Evolutionary conservation across 1,284 basidiomycete species (phyloP), one percentile per base, ranked within the genome.

Genomic region (Rhodotorula sp.): DNA sequence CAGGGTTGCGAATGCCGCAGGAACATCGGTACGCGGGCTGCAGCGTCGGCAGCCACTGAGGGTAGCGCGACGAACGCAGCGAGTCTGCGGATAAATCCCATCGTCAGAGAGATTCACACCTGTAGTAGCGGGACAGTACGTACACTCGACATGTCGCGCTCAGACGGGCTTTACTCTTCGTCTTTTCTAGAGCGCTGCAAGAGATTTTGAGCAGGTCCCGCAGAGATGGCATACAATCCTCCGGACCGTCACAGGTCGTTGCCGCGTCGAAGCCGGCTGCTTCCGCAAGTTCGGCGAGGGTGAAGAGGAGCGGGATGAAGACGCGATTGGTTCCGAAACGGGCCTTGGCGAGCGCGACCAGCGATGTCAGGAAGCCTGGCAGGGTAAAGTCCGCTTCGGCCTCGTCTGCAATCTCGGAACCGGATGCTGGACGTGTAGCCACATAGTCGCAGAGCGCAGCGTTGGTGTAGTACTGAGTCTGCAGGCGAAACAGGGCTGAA

Each of bases 81-180:
- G 43, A 87, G 83, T 65, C 90, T 92, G 69, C 50, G 34, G 38
- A 43, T 2, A 43, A 14, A 43, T 2, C 1, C 8, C 34, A 34
- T 34, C 28, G 10, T 43, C 38, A 43, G 12, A 14, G 38, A 12
- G 2, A 12, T 12, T 12, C 38, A 14, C 38, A 43, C 10, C 38
- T 43, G 12, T 10, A 2, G 8, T 8, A 2, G 10, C 34, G 34
- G 48, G 16, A 34, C 10, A 10, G 15, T 34, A 79, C 85, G 76
- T 77, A 94, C 93, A 90, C 86, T 81, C 88, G 90, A 89, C 93
- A 90, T 2, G 88, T 87, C 71, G 88, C 87, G 12, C 85, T 84
- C 50, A 95, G 87, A 64, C 93, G 83, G 75, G 90, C 89, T 21
- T 91, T 83, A 73, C 86, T 93, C 82, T 92, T 95, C 63, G 94